Percentiles rank a stretch among this genome's conserved stretches.
These are phyloP conservation scores for Arthroderma uncinatum DNA, from an alignment of 2,329 filamentous ascomycete species.

Conservation along the genomic window DNA sequence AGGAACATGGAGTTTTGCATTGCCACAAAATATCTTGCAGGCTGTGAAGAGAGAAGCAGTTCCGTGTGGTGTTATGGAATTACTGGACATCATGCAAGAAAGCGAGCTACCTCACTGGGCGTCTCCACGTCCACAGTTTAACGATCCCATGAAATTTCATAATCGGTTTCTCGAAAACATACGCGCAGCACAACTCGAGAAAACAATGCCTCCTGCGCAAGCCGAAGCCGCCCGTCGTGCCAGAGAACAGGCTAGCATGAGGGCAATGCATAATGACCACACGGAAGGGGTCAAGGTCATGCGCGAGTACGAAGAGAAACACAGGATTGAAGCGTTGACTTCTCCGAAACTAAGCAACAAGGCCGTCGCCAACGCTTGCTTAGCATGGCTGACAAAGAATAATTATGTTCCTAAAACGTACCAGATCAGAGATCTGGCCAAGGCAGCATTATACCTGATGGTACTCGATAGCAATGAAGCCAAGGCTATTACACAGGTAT, in stretches of 20 bases:
- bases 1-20: slow-evolving; percentile 19
- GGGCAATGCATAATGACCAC: slow-evolving; percentile 16
- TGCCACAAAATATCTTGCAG: slow-evolving; percentile 17
- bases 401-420: slow-evolving; percentile 20
- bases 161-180: slow-evolving; percentile 15
- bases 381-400: slow-evolving; percentile 19
- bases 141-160: slow-evolving; percentile 13
- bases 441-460: slow-evolving; percentile 22
- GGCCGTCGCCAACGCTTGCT: slow-evolving; percentile 18
- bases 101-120: slow-evolving; percentile 21
- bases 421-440: slow-evolving; percentile 16
- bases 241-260: slow-evolving; percentile 14
- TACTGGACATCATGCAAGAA: slow-evolving; percentile 19
- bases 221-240: slow-evolving; percentile 18
- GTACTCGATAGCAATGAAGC: slow-evolving; percentile 18
- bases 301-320: slow-evolving; percentile 18
- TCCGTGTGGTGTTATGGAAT: slow-evolving; percentile 22
- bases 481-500: slow-evolving; percentile 17
- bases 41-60: slow-evolving; percentile 20
- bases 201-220: slow-evolving; percentile 21
- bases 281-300: slow-evolving; percentile 9
- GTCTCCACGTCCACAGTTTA: slow-evolving; percentile 11
- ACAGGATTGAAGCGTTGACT: slow-evolving; percentile 19
- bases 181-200: slow-evolving; percentile 17
- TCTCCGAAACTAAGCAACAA: slow-evolving; percentile 19